Evolutionary conservation across 2,329 filamentous ascomycete genomes (phyloP).

Genomic region (Trichoderma koningiopsis): DNA sequence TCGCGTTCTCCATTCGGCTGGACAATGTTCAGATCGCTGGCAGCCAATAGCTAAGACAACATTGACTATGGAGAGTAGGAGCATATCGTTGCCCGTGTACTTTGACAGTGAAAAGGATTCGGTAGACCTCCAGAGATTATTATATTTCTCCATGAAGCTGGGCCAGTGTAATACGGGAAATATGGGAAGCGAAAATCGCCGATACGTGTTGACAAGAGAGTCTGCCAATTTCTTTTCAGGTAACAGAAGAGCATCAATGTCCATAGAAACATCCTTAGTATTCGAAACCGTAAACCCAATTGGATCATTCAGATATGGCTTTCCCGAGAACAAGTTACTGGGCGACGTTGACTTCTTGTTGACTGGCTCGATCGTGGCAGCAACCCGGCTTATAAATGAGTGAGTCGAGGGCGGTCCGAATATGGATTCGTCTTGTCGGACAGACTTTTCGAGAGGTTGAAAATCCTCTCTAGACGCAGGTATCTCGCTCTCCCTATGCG

Average conservation of each 20-base stretch:
- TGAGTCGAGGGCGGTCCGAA: constrained; percentile 14
- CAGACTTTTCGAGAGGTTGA: neutral
- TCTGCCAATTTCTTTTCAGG: constrained; percentile 15
- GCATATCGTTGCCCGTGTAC: constrained; percentile 1
- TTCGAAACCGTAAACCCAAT: constrained; percentile 18
- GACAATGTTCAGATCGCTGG: constrained; percentile 16
- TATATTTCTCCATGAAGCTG: constrained; percentile 5
- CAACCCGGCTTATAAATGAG: constrained; percentile 16
- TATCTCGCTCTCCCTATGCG: neutral
- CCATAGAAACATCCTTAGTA: neutral
- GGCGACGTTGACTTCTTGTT: neutral
- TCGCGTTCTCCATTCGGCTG: constrained; percentile 7
- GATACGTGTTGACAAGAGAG: constrained; percentile 2
- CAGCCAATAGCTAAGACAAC: constrained; percentile 4
- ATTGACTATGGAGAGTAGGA: constrained; percentile 7
- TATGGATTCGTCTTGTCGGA: neutral
- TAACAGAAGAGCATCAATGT: neutral
- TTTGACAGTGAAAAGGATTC: constrained; percentile 1
- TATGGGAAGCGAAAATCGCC: neutral
- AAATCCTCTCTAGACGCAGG: neutral
- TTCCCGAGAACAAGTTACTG: neutral
- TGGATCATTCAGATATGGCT: constrained; percentile 12
- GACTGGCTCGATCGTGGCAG: constrained; percentile 9
- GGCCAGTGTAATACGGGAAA: constrained; percentile 12
- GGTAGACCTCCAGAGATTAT: constrained; percentile 4